Conservation (phyloP, 257 asterid species). For the Nicotiana sylvestris region DNA sequence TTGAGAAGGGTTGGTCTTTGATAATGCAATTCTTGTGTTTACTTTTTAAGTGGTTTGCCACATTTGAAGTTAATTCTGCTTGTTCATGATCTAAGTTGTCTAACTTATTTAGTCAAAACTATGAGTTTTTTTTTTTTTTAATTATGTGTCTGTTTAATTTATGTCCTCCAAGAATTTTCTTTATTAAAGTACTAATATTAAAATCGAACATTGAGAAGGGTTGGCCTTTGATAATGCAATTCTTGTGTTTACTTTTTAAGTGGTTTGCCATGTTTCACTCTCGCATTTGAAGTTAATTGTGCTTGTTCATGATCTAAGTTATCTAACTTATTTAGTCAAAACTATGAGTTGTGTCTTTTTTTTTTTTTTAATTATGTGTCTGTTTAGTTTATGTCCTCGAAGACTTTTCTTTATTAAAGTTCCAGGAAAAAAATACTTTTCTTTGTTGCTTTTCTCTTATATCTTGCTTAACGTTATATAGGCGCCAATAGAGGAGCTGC, state of each 20-base stretch:
- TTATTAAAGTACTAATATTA: not conserved
- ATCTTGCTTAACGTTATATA: slow-evolving; percentile 18
- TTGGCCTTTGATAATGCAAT: not conserved
- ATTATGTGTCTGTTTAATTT: not conserved
- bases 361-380: not conserved
- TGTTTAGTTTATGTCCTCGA: not conserved
- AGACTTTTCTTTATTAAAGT: not conserved
- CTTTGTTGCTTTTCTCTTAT: slow-evolving; percentile 17
- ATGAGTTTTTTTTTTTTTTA: not conserved
- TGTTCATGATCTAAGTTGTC: not conserved
- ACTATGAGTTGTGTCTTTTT: not conserved
- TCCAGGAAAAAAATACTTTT: slow-evolving; percentile 1
- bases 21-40: not conserved
- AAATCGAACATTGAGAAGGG: not conserved
- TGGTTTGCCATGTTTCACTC: not conserved
- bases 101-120: not conserved
- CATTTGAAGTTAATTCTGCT: slow-evolving; percentile 1
- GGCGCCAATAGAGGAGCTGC: slow-evolving; percentile 81
- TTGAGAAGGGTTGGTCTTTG: not conserved
- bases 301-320: not conserved
- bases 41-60: not conserved
- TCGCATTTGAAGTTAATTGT: not conserved
- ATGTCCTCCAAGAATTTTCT: not conserved
- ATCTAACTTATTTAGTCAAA: not conserved
- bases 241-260: not conserved